Evolutionary conservation across 352 stramenopile species (phyloP), one percentile per base, ranked within the genome.

Genomic region (Phytopythium kandeliae): DNA sequence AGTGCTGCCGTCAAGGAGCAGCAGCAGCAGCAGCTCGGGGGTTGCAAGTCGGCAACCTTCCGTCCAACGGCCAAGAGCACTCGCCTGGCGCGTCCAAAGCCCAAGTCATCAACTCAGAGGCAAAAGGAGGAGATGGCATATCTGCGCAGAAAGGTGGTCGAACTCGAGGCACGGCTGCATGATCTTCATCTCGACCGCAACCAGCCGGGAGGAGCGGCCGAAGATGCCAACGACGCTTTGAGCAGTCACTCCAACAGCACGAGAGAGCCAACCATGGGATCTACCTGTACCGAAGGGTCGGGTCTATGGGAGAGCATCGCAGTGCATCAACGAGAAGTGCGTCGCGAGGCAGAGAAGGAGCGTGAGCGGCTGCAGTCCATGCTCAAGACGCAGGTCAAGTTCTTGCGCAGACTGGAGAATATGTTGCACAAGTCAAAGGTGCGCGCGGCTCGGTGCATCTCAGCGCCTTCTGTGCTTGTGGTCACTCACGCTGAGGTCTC

Each of bases 51-150:
- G 43, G 21, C 28, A 7, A n/a, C n/a, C n/a, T n/a, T n/a, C n/a
- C n/a, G n/a, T 31, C 9, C 43, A 10, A 37, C 21, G 24, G 5
- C 21, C 5, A 2, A n/a, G 26, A 3, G 9, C 31, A 13, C 13
- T 42, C 19, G 13, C 41, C 9, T 12, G 19, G 5, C 28, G 21
- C 46, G 46, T 15, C 33, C 59, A 36, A 71, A 68, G 25, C 36
- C 44, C 12, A 71, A 71, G 40, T 69, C 56, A 41, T 66, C 63
- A 4, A 71, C 60, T 22, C 63, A 71, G 42, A 57, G 63, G 51
- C 60, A 65, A 37, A 71, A 74, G 42, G 65, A 71, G 25, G 65
- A 74, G 48, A 54, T 73, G 22, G 55, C 58, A 42, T 67, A 56
- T 36, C 24, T 73, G 24, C 58, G 62, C 15, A 34, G 31, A 35